These are phyloP conservation scores for Gamsiella multidivaricata DNA, from an alignment of 192 early-diverging fungal species.

Conservation along the genomic window DNA sequence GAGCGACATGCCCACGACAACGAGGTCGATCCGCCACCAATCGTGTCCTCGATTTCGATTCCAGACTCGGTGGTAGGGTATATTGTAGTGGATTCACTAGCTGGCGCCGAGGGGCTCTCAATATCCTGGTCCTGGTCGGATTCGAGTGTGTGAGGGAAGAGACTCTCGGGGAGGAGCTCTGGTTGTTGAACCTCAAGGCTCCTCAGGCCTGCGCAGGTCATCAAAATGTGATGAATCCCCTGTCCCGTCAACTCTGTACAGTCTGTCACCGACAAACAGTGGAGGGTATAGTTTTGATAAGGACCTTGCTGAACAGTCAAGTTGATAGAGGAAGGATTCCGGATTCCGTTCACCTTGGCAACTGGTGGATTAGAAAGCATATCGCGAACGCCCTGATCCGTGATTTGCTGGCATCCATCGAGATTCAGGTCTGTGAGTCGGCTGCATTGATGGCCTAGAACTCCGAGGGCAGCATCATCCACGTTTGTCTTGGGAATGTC, in stretches of 20 bases:
- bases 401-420: conserved; percentile 39
- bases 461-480: conserved; percentile 23
- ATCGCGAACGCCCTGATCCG: conserved; percentile 44
- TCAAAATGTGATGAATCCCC: conserved; percentile 36
- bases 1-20: conserved; percentile 29
- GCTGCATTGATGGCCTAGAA: conserved; percentile 22
- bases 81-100: conserved; percentile 3
- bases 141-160: conserved; percentile 42
- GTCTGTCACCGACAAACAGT: conserved; percentile 18
- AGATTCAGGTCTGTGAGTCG: conserved; percentile 16
- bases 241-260: conserved; percentile 50
- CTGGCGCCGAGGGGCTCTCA: background rate
- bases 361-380: conserved; percentile 26
- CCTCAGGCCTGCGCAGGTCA: conserved; percentile 35
- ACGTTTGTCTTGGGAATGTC: conserved; percentile 39
- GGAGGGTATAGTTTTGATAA: conserved; percentile 28
- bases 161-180: conserved; percentile 44
- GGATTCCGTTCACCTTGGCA: background rate
- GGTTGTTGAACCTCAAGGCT: conserved; percentile 45
- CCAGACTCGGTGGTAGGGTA: conserved; percentile 7
- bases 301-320: background rate
- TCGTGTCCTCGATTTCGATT: background rate
- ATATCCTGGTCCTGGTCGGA: conserved; percentile 26
- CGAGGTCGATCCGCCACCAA: background rate
- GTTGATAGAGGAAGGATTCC: background rate